Percentiles rank a stretch among this genome's conserved stretches.
Conservation (phyloP, 805 yeast genomes). For the Cyberlindnera misumaiensis region DNA sequence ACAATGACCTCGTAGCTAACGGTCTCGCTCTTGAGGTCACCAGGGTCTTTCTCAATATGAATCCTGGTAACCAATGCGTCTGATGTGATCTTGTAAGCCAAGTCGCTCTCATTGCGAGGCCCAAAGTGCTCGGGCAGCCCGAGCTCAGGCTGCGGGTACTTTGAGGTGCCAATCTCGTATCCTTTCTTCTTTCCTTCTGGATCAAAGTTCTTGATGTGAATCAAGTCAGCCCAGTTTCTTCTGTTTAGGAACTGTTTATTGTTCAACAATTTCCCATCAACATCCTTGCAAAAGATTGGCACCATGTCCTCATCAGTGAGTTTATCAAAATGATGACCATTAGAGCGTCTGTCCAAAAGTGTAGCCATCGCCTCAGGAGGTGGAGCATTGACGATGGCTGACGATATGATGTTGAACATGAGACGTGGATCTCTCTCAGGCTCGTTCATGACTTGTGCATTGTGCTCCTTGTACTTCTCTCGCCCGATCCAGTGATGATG, state of each 20-base stretch:
- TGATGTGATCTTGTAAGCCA: conserved; percentile 47
- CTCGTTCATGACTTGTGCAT: conserved; percentile 32
- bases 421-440: conserved; percentile 71
- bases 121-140: conserved; percentile 8
- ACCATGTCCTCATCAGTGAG: conserved; percentile 74
- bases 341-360: conserved; percentile 58
- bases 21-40: conserved; percentile 43
- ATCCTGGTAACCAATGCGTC: conserved; percentile 62
- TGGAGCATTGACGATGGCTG: conserved; percentile 89
- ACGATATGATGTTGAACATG: conserved; percentile 77
- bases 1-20: conserved; percentile 62
- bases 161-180: conserved; percentile 25
- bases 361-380: conserved; percentile 86
- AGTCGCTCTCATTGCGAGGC: conserved; percentile 26
- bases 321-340: conserved; percentile 56
- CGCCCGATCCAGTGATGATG: conserved; percentile 36
- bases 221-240: conserved; percentile 68
- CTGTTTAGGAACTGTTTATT: conserved; percentile 54
- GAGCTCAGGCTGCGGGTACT: conserved; percentile 38
- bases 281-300: conserved; percentile 59
- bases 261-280: conserved; percentile 40
- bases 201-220: conserved; percentile 40
- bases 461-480: conserved; percentile 29
- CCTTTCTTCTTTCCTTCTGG: conserved; percentile 8
- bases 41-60: conserved; percentile 62